phyloP scores from a whole-genome alignment of 2,329 filamentous ascomycete genomes.

The Ceratocystis variospora region DNA sequence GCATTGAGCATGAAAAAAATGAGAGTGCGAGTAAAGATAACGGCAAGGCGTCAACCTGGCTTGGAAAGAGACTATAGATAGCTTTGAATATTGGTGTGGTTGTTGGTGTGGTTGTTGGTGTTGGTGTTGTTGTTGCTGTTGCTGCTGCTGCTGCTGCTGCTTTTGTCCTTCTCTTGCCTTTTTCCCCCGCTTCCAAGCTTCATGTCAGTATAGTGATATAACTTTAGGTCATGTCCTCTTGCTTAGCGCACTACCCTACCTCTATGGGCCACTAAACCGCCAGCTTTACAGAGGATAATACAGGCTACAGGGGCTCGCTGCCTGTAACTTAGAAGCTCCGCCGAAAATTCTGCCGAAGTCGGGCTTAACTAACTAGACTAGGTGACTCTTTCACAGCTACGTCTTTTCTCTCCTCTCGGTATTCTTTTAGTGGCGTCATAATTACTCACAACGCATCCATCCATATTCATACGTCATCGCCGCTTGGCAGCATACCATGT shows the following conservation, averaged over 20 bases:
- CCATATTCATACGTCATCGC: neutral
- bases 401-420: constrained; percentile 4
- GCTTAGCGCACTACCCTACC: neutral
- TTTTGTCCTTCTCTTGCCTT: no score
- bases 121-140: no score
- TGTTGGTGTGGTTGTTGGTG: no score
- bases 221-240: no score
- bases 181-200: no score
- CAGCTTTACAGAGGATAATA: neutral
- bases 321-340: neutral
- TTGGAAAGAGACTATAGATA: no score
- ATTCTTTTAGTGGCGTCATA: neutral
- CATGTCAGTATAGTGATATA: no score
- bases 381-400: constrained; percentile 11
- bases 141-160: no score
- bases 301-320: neutral
- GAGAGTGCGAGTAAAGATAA: no score
- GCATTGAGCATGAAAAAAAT: no score
- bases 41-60: no score
- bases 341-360: constrained; percentile 14
- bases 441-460: constrained; percentile 3
- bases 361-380: neutral
- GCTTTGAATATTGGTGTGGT: no score
- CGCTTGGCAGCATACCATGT: constrained; percentile 6
- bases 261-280: neutral